Conservation (phyloP, 2,329 filamentous ascomycete species). For the Diaporthe velutina region DNA sequence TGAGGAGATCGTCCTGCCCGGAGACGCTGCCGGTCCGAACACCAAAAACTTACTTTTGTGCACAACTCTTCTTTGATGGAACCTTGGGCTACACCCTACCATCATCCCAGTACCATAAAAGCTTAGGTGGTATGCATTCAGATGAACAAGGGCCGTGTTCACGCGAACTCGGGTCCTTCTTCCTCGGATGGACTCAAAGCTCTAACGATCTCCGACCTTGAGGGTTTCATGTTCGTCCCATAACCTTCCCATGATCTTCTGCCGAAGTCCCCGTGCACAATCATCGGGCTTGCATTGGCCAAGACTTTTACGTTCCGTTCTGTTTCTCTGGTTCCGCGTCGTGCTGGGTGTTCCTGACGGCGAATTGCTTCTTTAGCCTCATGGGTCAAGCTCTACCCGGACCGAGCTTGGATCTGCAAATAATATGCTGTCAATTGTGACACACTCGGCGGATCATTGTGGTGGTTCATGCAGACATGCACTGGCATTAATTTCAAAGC, state of each 20-base stretch:
- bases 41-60: neutral
- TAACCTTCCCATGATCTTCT: constrained; percentile 7
- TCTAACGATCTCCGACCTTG: constrained; percentile 4
- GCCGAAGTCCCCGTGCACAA: constrained; percentile 1
- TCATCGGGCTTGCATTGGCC: constrained; percentile 1
- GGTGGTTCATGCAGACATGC: neutral
- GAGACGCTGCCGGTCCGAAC: neutral
- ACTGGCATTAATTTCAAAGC: neutral
- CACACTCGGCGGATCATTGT: neutral
- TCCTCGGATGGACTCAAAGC: neutral
- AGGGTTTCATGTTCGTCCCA: constrained; percentile 27
- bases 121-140: neutral
- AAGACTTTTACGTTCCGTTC: neutral
- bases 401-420: constrained; percentile 19
- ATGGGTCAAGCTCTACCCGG: constrained; percentile 6
- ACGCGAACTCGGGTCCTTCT: neutral
- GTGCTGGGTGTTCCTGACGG: neutral
- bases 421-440: constrained; percentile 16
- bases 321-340: neutral
- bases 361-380: neutral
- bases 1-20: neutral
- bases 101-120: neutral
- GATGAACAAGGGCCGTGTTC: neutral
- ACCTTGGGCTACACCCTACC: no score
- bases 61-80: neutral